These are phyloP conservation scores for Castanopsis chinensis DNA, from an alignment of 306 rosid genomes.

Conservation along the genomic window DNA sequence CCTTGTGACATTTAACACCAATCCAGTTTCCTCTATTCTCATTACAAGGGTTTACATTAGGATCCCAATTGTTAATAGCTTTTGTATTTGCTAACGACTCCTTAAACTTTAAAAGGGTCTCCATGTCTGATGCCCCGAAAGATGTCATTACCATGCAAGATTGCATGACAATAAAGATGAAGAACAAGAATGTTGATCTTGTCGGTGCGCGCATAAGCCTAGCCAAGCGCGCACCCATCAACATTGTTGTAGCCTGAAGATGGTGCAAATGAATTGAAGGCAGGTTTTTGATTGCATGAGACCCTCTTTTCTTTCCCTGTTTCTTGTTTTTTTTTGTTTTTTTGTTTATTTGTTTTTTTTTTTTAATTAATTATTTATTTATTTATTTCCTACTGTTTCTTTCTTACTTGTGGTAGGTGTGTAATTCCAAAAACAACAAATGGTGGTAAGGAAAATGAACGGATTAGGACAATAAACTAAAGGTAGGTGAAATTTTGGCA, in stretches of 20 bases:
- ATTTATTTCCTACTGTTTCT: not conserved
- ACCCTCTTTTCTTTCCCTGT: no score
- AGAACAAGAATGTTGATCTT: not conserved
- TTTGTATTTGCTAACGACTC: conserved; percentile 32
- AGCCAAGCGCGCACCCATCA: conserved; percentile 82
- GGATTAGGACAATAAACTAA: conserved; percentile 9
- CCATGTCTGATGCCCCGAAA: conserved; percentile 22
- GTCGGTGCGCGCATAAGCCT: conserved; percentile 76
- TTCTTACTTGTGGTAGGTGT: not conserved
- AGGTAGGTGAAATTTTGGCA: conserved; percentile 15
- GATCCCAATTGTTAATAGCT: conserved; percentile 55
- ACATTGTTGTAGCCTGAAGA: conserved; percentile 7
- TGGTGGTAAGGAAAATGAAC: not conserved
- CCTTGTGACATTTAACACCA: conserved; percentile 56
- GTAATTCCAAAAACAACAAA: not conserved
- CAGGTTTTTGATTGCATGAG: conserved; percentile 19
- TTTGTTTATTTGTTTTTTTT: no score
- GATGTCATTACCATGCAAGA: conserved; percentile 18
- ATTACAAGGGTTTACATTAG: conserved; percentile 45
- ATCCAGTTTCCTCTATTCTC: conserved; percentile 51
- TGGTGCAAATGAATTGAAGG: not conserved
- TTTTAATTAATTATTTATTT: no score
- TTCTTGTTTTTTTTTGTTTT: not conserved
- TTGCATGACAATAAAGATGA: conserved; percentile 10
- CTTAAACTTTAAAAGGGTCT: conserved; percentile 57